Conservation (phyloP, 2,329 filamentous ascomycete genomes). For the Ophiosphaerella korrae region DNA sequence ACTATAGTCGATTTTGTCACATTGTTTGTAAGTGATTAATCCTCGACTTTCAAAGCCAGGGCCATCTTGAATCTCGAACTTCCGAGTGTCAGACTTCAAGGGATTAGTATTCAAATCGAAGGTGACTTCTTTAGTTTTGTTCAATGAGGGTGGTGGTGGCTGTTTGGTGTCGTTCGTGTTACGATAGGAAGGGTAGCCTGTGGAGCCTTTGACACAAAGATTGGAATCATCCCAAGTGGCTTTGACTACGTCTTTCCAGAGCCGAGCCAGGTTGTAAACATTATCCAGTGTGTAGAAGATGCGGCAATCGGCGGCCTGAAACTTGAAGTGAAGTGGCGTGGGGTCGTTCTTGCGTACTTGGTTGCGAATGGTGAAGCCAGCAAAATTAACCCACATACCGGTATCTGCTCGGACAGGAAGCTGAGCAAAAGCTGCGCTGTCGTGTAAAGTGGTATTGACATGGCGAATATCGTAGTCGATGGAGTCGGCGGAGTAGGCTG, state of each 20-base stretch:
- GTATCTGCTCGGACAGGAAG: slow-evolving; percentile 8
- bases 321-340: not conserved
- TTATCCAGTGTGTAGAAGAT: slow-evolving; percentile 41
- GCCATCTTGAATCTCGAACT: too few species aligned
- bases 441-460: slow-evolving; percentile 9
- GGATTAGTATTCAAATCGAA: too few species aligned
- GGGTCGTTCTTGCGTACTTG: slow-evolving; percentile 31
- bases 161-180: too few species aligned
- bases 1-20: too few species aligned
- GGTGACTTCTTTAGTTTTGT: too few species aligned
- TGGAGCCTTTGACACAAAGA: slow-evolving; percentile 38
- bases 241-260: slow-evolving; percentile 41
- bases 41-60: too few species aligned
- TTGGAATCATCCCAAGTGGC: slow-evolving; percentile 34
- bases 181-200: slow-evolving; percentile 7
- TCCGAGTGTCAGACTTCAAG: too few species aligned
- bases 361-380: slow-evolving; percentile 40
- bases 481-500: slow-evolving; percentile 41
- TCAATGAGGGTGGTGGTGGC: too few species aligned
- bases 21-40: too few species aligned
- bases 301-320: slow-evolving; percentile 40
- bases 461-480: slow-evolving; percentile 37
- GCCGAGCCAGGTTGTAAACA: slow-evolving; percentile 37
- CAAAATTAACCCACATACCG: slow-evolving; percentile 20
- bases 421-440: not conserved